Base-by-base conservation (phyloP, 2,329 filamentous ascomycete species). In the Lasiodiplodia hormozganensis region DNA sequence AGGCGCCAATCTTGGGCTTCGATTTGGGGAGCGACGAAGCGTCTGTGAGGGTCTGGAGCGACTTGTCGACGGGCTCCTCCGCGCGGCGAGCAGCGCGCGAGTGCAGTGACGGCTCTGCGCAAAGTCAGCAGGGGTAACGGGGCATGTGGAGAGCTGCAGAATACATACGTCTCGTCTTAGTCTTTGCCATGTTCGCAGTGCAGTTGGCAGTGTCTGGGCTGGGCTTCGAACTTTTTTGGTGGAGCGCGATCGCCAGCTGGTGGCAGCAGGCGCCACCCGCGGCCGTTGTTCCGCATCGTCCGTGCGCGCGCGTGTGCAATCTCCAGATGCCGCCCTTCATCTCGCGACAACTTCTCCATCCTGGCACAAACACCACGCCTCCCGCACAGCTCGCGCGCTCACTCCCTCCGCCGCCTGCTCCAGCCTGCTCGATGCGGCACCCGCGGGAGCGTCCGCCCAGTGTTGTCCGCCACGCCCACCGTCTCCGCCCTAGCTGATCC, bases 21-120 rank as follows among this genome's bases (percentile, higher is more conserved):
- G 70, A 67, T 4, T 73, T 76, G 16, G 75, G 65, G n/a, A 72
- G 72, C 6, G 77, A 76, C 65, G 75, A 73, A 14, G 74, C 79
- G 47, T 87, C 82, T n/a, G 31, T 49, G 52, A 68, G 57, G 76
- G 90, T 91, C 47, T 64, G 28, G 25, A 92, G 83, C 7, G 89
- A 91, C 80, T 92, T 92, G 84, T 92, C 90, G 53, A 87, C 87
- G 31, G 91, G 90, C 4, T 90, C 91, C 18, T 88, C 88, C 57
- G 89, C 91, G 71, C 92, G 89, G 75, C 91, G 88, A 51, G 91
- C 90, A 69, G 90, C 91, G 72, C 92, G 90, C 65, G 92, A 94
- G 82, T 90, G 91, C 69, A 88, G 79, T 4, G 91, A 92, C 49
- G 84, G 83, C 67, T 82, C 89, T 92, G 75, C 7, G 21, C 16